Conservation (phyloP, 1,284 basidiomycete genomes). For the Trichosporon coremiiforme region DNA sequence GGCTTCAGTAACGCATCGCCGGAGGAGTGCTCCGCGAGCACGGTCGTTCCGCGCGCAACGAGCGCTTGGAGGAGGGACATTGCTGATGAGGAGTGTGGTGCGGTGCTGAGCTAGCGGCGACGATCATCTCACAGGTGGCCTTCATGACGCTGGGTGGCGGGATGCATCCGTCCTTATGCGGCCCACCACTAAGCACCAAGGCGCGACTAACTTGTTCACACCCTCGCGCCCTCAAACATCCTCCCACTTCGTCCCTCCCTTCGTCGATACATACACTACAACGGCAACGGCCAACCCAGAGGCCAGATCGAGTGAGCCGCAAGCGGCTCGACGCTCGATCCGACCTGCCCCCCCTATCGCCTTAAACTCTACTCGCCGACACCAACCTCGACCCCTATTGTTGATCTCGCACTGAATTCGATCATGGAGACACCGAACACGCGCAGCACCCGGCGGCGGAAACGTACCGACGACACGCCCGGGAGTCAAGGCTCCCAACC, state of each 20-base stretch:
- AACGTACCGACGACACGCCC: neutral
- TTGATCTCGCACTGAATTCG: neutral
- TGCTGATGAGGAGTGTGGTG: conserved; percentile 1
- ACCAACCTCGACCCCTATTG: neutral
- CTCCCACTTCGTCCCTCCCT: neutral
- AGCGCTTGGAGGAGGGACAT: conserved; percentile 74
- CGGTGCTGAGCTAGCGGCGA: conserved; percentile 6
- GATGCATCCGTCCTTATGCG: conserved; percentile 17
- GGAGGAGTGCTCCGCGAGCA: conserved; percentile 79
- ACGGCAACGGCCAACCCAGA: neutral
- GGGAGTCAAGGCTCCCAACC: neutral
- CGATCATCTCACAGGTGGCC: neutral
- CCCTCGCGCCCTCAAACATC: neutral
- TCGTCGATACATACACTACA: neutral
- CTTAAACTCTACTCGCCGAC: neutral
- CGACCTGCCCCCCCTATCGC: neutral
- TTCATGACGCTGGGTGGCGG: conserved; percentile 14
- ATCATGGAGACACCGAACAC: conserved; percentile 30
- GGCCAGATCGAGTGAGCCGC: conserved; percentile 7
- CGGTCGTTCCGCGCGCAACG: conserved; percentile 73
- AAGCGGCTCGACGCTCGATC: neutral
- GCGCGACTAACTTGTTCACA: conserved; percentile 19
- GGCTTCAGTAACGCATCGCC: conserved; percentile 81
- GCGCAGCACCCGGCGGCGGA: conserved; percentile 26
- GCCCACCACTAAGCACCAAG: neutral